Conservation (phyloP, 2,329 filamentous ascomycete species). For the Chrysoporthe austroafricana region DNA sequence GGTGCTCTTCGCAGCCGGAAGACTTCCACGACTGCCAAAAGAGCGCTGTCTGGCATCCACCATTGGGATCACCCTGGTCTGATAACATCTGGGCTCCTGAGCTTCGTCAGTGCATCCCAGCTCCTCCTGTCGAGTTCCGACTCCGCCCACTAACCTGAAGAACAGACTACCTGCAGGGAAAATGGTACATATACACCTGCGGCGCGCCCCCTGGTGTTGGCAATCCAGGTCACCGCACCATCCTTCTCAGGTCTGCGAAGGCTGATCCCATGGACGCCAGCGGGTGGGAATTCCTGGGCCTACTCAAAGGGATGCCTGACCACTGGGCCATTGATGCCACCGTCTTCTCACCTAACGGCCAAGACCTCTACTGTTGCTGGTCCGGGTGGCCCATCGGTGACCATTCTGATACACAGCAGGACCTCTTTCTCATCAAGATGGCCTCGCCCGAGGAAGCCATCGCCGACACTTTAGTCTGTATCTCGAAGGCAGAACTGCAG, state of each 20-base stretch:
- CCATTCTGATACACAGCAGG: conserved; percentile 28
- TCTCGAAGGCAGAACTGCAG: conserved; percentile 25
- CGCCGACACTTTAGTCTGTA: conserved; percentile 24
- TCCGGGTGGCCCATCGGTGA: conserved; percentile 30
- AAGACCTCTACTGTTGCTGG: conserved; percentile 30
- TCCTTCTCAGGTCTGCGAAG: conserved; percentile 9
- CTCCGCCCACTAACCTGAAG: neutral
- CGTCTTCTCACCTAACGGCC: conserved; percentile 18
- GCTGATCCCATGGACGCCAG: conserved; percentile 24
- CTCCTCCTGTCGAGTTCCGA: neutral
- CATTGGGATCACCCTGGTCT: conserved; percentile 12
- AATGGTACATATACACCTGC: conserved; percentile 24
- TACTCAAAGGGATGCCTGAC: conserved; percentile 30
- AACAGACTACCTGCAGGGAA: conserved; percentile 12
- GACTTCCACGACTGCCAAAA: conserved; percentile 36
- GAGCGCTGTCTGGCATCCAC: conserved; percentile 19
- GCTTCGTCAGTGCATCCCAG: conserved; percentile 3
- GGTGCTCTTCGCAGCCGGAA: conserved; percentile 37
- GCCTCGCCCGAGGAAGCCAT: conserved; percentile 28
- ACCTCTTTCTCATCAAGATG: conserved; percentile 31
- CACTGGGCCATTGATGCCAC: conserved; percentile 31
- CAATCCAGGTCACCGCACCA: conserved; percentile 22
- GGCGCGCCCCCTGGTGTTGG: conserved; percentile 16
- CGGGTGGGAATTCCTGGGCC: conserved; percentile 31
- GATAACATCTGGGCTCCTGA: conserved; percentile 1